Evolutionary conservation across 176 grass and related monocot species (phyloP), one percentile per base, ranked within the genome.

Genomic region (bread wheat (Triticum aestivum)): DNA sequence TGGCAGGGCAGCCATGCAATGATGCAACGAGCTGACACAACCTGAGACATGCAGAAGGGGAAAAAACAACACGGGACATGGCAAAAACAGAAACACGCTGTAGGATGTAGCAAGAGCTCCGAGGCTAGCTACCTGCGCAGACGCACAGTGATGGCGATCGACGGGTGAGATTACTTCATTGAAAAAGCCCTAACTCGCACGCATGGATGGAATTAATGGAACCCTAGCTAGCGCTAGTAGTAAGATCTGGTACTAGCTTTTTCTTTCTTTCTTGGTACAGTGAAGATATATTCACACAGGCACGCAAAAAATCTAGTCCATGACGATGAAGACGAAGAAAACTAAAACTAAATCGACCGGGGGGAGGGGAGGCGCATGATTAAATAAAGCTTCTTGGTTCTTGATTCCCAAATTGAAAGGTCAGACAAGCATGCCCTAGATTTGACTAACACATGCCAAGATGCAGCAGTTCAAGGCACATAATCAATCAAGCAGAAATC

Each of bases 11-110:
- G 78, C 30, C 49, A 86, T 29, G 78, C 61, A 86, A 77, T 21
- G 54, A 59, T 59, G 54, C 54, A 59, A 84, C 30, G 29, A 86
- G 45, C 83, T 78, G 84, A 71, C 63, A 85, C 30, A 54, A 9
- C 24, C 79, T 71, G 51, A 82, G 61, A 54, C 20, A 52, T 30
- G 63, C 69, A 89, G 83, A 59, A 24, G n/a, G 49, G 23, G 4
- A 23, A 49, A 84, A 80, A 70, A 26, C 11, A 49, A 34, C 21
- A 70, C 20, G 17, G 56, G 51, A 10, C 38, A 29, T 27, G 75
- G 12, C 49, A 77, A 30, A 63, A 45, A 27, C 14, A 73, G 34
- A 69, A 82, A 23, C 0, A 45, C 32, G 3, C 12, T 47, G 61
- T 26, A 29, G 38, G 38, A 66, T 8, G 45, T 32, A 66, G 78